phyloP scores from a whole-genome alignment of 1,284 basidiomycete genomes.

The Pseudozyma hubeiensis region DNA sequence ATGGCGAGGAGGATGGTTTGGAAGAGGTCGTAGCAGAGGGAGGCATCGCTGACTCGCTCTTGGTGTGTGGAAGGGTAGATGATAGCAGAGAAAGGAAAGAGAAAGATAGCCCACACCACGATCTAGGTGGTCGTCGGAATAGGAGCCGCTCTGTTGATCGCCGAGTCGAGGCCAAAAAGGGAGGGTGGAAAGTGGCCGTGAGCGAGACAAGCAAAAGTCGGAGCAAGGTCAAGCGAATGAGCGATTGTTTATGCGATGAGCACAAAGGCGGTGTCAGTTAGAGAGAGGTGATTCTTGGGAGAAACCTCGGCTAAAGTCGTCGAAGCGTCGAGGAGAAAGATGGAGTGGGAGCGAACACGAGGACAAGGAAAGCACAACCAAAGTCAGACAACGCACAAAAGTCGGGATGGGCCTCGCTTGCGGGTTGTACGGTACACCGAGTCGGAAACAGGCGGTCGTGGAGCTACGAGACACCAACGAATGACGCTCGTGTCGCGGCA shows the following conservation, averaged over 20 bases:
- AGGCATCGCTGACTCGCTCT: conserved; percentile 22
- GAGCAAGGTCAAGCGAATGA: conserved; percentile 6
- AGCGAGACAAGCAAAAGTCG: conserved; percentile 1
- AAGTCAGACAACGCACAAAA: too few species aligned
- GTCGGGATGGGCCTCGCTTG: too few species aligned
- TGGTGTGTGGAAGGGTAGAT: not conserved
- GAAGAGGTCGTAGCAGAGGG: conserved; percentile 11
- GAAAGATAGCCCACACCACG: not conserved
- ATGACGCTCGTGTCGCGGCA: too few species aligned
- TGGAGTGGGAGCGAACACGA: conserved; percentile 12
- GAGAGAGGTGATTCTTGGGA: not conserved
- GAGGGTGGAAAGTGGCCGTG: not conserved
- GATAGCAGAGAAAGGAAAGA: conserved; percentile 10
- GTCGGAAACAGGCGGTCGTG: too few species aligned
- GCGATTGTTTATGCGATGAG: conserved; percentile 1
- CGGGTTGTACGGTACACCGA: too few species aligned
- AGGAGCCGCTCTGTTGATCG: too few species aligned
- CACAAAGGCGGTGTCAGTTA: not conserved
- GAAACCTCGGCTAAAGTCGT: not conserved
- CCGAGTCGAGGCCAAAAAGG: not conserved
- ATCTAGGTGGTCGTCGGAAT: too few species aligned
- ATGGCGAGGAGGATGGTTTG: conserved; percentile 6
- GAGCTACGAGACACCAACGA: too few species aligned
- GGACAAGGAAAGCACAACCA: not conserved
- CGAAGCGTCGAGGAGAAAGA: not conserved